Evolutionary conservation across 2,329 filamentous ascomycete species (phyloP).

Genomic region (Elsinoe perseae): DNA sequence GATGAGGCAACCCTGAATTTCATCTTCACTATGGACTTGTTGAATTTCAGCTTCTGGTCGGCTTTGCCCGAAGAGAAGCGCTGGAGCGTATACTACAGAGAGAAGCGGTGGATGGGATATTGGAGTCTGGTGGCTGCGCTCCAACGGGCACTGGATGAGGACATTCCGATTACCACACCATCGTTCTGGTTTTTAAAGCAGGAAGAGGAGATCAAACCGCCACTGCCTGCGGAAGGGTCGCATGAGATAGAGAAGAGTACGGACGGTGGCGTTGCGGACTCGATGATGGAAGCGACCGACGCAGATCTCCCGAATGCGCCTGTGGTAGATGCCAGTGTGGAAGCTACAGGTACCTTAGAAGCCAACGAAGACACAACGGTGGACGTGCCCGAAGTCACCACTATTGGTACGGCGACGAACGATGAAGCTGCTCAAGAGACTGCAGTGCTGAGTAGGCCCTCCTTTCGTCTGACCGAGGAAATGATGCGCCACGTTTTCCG

Average conservation of each 20-base stretch:
- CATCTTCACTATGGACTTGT: constrained; percentile 92
- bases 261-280: neutral
- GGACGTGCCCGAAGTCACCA: neutral
- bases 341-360: neutral
- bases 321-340: neutral
- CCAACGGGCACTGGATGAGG: constrained; percentile 81
- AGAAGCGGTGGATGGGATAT: constrained; percentile 83
- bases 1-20: constrained; percentile 70
- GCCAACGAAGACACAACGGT: neutral
- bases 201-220: too few species aligned
- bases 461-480: constrained; percentile 58
- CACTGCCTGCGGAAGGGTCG: too few species aligned
- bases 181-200: constrained; percentile 76
- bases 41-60: constrained; percentile 96
- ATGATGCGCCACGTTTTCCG: constrained; percentile 71
- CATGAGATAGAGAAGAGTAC: neutral
- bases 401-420: too few species aligned
- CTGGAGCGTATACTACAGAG: constrained; percentile 76
- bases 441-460: too few species aligned
- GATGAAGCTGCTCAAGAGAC: neutral
- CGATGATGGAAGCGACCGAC: neutral
- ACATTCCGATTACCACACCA: constrained; percentile 81
- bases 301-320: neutral
- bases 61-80: constrained; percentile 60
- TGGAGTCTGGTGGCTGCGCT: constrained; percentile 86